Percentiles rank a stretch among this genome's conserved stretches.
Conservation (phyloP, 116 monocot species). For the Thalassia testudinum region DNA sequence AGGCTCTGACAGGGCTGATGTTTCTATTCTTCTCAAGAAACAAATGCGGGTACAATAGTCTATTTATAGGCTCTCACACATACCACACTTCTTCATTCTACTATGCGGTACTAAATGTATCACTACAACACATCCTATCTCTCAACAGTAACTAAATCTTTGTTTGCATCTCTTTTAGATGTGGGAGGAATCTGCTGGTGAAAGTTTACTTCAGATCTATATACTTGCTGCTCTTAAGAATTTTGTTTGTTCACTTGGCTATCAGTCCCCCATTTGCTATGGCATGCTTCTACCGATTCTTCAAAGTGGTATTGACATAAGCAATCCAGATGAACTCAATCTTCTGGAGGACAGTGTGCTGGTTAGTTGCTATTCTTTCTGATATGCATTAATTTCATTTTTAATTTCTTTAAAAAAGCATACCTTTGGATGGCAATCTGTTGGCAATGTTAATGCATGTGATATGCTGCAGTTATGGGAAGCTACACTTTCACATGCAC, state of each 20-base stretch:
- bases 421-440: too few relatives aligned
- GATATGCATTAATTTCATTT: not conserved
- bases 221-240: conserved; percentile 66
- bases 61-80: too few relatives aligned
- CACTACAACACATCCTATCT: too few relatives aligned
- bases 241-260: conserved; percentile 77
- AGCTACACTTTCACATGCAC: conserved; percentile 71
- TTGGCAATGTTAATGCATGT: not conserved
- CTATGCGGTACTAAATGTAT: too few relatives aligned
- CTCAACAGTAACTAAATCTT: too few relatives aligned
- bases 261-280: conserved; percentile 68
- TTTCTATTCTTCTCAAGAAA: too few relatives aligned
- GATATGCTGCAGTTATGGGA: conserved; percentile 70
- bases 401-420: too few relatives aligned
- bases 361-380: conserved; percentile 42
- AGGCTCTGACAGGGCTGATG: too few relatives aligned
- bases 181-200: conserved; percentile 83
- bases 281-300: conserved; percentile 77
- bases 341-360: conserved; percentile 89
- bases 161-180: conserved; percentile 41
- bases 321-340: conserved; percentile 78
- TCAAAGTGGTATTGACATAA: conserved; percentile 60
- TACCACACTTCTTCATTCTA: too few relatives aligned
- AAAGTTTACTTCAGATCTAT: conserved; percentile 88
- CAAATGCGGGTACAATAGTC: too few relatives aligned